phyloP scores from a whole-genome alignment of 495 filamentous ascomycete species.

The Aspergillus homomorphus region DNA sequence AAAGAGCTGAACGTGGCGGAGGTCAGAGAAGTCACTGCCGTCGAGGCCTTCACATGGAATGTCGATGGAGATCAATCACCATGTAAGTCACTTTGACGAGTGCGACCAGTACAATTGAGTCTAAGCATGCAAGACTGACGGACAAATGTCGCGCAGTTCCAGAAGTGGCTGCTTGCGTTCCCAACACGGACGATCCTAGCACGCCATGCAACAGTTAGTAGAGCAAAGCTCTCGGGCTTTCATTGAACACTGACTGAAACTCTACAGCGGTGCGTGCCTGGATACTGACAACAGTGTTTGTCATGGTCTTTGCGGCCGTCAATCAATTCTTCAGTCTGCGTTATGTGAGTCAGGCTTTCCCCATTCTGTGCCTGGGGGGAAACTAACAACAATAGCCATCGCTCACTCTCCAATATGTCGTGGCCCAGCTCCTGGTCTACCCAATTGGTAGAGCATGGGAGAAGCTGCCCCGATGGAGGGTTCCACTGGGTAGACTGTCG shows the following conservation, averaged over 20 bases:
- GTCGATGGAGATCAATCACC: conserved; percentile 30
- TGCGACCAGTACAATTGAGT: not conserved
- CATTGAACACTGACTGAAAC: not conserved
- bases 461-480: conserved; percentile 55
- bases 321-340: conserved; percentile 30
- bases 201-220: conserved; percentile 25
- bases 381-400: conserved; percentile 58
- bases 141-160: conserved; percentile 18
- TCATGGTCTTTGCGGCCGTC: conserved; percentile 25
- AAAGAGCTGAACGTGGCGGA: not conserved
- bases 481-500: conserved; percentile 54
- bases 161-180: conserved; percentile 30
- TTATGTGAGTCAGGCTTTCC: conserved; percentile 18
- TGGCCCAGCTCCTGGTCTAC: conserved; percentile 63
- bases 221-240: not conserved
- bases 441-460: conserved; percentile 45
- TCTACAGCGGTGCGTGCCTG: conserved; percentile 27
- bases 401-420: conserved; percentile 66
- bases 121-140: not conserved
- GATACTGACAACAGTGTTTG: conserved; percentile 26
- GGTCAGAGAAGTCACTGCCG: conserved; percentile 18
- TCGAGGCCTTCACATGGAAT: conserved; percentile 28
- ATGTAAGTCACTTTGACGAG: conserved; percentile 12
- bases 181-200: conserved; percentile 28
- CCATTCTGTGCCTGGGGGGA: no score